Base-by-base conservation (phyloP, 1,284 basidiomycete species). In the Fomitopsis betulina region DNA sequence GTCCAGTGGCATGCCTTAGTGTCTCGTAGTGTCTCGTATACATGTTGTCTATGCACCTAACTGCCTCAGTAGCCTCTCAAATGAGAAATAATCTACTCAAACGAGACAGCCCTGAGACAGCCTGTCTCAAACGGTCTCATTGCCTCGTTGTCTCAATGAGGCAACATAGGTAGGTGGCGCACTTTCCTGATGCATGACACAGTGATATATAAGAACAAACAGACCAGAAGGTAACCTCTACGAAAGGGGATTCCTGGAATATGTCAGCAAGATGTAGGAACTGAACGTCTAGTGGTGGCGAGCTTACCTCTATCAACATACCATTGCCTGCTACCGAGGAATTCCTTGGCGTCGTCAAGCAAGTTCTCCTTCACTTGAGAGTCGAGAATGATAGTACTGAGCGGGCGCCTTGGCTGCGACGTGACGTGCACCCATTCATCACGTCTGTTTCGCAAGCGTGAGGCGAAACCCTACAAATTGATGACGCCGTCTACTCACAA, bases 381-480 rank as follows among this genome's bases (percentile, higher is more conserved):
- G 56, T 89, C 86, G 9, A 90, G 74, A 47, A 90, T 78, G 62
- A 90, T 85, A 2, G 87, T 89, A 15, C 73, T 73, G 55, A 88
- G 70, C 13, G 84, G 77, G 1, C 88, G 80, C 67, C 89, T 89
- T 21, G 82, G 79, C 32, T 85, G 81, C 12, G 79, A 79, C 8
- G 83, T 77, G 30, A 85, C 75, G 55, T 76, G 75, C 25, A 75
- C 74, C 87, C 87, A 90, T 19, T 37, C 30, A 17, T 51, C 5
- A 9, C 35, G 15, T 35, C 49, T 51, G 17, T 32, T 59, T 21
- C 65, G 66, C 19, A 55, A 17, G 3, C 4, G 5, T 47, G 25
- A 47, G 21, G 21, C 12, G 6, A 15, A 27, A 30, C 45, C 15
- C 12, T 30, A 21, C 12, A n/a, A 30, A 19, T 5, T 19, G 8